A percentile compares a stretch with the other conserved stretches of the same genome.
Conservation (phyloP, 1,284 basidiomycete genomes). For the Ustilago lituana region DNA sequence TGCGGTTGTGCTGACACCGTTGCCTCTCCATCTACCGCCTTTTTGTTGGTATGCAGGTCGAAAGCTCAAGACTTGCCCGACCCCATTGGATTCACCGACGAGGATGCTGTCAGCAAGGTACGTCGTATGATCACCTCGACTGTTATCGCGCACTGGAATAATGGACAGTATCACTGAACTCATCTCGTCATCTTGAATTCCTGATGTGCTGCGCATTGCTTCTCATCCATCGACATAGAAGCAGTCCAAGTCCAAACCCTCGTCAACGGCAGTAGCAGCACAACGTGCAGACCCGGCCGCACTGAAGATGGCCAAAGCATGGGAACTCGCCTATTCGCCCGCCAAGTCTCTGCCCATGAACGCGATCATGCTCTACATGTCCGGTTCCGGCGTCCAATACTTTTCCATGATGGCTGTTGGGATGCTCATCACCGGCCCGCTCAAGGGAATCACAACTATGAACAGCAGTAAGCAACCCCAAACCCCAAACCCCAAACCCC, state of each 20-base stretch:
- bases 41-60: conserved; percentile 2
- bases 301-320: conserved; percentile 61
- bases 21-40: too few species aligned
- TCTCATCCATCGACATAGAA: conserved; percentile 12
- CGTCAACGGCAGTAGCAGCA: conserved; percentile 10
- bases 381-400: conserved; percentile 63
- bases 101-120: conserved; percentile 40
- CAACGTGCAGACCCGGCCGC: conserved; percentile 50
- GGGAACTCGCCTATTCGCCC: conserved; percentile 62
- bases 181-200: not conserved
- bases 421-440: conserved; percentile 62
- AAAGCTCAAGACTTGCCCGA: conserved; percentile 30
- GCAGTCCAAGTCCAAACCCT: conserved; percentile 30
- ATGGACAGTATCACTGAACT: too few species aligned
- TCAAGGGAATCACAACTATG: conserved; percentile 54
- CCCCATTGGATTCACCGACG: conserved; percentile 37
- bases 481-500: too few species aligned
- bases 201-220: not conserved
- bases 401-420: conserved; percentile 66
- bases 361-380: conserved; percentile 66
- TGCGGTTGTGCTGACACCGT: too few species aligned
- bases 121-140: too few species aligned
- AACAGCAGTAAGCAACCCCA: conserved; percentile 47
- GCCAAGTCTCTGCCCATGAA: conserved; percentile 65
- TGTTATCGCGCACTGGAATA: too few species aligned